Conservation (phyloP, 495 filamentous ascomycete species). For the Cenococcum geophilum region DNA sequence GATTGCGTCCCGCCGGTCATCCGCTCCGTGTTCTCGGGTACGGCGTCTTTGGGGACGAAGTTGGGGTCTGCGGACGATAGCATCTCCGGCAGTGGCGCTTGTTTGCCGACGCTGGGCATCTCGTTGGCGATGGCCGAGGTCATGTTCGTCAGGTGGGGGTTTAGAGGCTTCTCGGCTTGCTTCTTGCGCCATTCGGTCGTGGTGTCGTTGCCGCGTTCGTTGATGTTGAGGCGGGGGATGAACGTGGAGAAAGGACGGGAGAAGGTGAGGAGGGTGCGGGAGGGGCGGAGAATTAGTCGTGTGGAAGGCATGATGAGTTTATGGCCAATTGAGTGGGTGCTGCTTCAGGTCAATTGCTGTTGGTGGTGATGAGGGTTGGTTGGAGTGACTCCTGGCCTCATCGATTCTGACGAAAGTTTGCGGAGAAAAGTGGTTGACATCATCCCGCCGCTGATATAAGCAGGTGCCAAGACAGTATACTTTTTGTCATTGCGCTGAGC, state of each 20-base stretch:
- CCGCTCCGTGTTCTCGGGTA: slow-evolving; percentile 50
- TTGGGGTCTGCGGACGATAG: slow-evolving; percentile 51
- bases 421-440: too few relatives aligned
- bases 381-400: background rate
- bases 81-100: slow-evolving; percentile 56
- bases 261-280: slow-evolving; percentile 9
- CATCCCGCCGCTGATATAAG: too few relatives aligned
- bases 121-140: slow-evolving; percentile 58
- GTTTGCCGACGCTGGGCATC: slow-evolving; percentile 53
- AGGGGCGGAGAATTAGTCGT: slow-evolving; percentile 20
- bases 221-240: slow-evolving; percentile 22
- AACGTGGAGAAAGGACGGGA: slow-evolving; percentile 12
- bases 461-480: too few relatives aligned
- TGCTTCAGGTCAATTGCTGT: background rate
- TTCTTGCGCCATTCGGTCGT: slow-evolving; percentile 47
- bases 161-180: slow-evolving; percentile 52
- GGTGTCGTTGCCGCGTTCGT: slow-evolving; percentile 39
- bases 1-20: slow-evolving; percentile 56
- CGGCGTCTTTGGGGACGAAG: slow-evolving; percentile 53
- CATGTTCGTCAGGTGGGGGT: slow-evolving; percentile 58
- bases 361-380: background rate
- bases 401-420: too few relatives aligned
- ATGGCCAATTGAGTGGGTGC: background rate
- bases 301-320: slow-evolving; percentile 14
- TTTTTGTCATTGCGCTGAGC: too few relatives aligned